Base-by-base conservation (phyloP, 345 rosid species). In the Iberis pinnata region DNA sequence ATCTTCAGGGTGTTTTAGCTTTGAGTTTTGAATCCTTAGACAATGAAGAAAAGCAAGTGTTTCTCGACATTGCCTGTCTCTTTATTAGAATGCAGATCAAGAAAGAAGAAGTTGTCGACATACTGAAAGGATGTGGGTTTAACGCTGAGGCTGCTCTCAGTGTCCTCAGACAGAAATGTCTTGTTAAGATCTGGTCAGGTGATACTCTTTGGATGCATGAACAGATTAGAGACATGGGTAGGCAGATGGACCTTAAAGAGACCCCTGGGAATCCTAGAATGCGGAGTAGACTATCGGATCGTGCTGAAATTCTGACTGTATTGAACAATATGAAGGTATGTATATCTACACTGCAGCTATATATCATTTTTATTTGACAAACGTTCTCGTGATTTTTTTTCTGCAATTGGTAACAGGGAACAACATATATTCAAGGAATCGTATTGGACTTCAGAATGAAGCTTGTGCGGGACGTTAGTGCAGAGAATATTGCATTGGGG, bases 161-260 rank as follows among this genome's bases (percentile, higher is more conserved):
- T 51, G 76, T 45, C 15, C 88, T 84, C 3, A 41, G 38, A 9
- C 69, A 52, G 39, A 88, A 71, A 73, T 80, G 81, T 53, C 86
- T 88, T 14, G 7, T 88, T 14, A 84, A 75, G 64, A 50, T 80
- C 14, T 2, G 27, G 6, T 48, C 33, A 32, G 56, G 59, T 8
- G 4, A 42, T 26, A 45, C 45, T 24, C 47, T 88, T 20, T 75
- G 84, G 86, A 78, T 80, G 83, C 97, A 88, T 58, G 95, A 88
- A 69, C 88, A 75, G 52, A 65, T 84, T 19, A 70, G 71, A 36
- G 90, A 88, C 53, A 88, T 88, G 97, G 97, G 82, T 52, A 75
- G 80, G 54, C 75, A 80, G 57, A 75, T 84, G 11, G 83, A 64
- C 29, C 63, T 8, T 6, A 22, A 39, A 49, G 50, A 26, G 58